Conservation (phyloP, 805 yeast species). For the Jamesozyma gamospora region DNA sequence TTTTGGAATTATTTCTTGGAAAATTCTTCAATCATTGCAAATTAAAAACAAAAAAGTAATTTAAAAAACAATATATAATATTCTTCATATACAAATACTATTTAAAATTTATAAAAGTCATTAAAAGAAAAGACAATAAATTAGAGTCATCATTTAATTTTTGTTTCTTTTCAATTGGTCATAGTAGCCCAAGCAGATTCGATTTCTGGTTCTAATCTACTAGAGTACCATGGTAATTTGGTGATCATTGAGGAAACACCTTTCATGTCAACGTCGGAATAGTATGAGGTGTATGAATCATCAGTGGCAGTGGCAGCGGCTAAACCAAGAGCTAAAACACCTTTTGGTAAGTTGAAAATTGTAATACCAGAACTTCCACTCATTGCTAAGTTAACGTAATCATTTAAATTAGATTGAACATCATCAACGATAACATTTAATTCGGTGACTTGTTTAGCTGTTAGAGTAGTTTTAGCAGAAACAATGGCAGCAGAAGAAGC, state of each 20-base stretch:
- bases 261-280: conserved; percentile 19
- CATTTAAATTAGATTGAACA: conserved; percentile 11
- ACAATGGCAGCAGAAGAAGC: conserved; percentile 14
- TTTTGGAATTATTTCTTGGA: no score
- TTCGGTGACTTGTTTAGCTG: conserved; percentile 17
- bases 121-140: no score
- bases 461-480: conserved; percentile 11
- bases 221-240: conserved; percentile 29
- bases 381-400: conserved; percentile 12
- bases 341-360: conserved; percentile 13
- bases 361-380: conserved; percentile 10
- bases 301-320: conserved; percentile 25
- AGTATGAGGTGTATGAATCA: conserved; percentile 27
- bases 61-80: no score
- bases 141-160: no score
- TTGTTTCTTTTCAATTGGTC: no score
- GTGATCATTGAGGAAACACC: conserved; percentile 23
- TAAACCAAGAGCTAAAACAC: conserved; percentile 15
- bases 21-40: no score
- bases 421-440: conserved; percentile 15
- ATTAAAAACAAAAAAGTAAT: no score
- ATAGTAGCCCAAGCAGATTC: background rate
- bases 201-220: conserved; percentile 17
- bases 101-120: no score
- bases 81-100: no score